phyloP scores from a whole-genome alignment of 2,329 filamentous ascomycete species.

The Monosporascus sp. region DNA sequence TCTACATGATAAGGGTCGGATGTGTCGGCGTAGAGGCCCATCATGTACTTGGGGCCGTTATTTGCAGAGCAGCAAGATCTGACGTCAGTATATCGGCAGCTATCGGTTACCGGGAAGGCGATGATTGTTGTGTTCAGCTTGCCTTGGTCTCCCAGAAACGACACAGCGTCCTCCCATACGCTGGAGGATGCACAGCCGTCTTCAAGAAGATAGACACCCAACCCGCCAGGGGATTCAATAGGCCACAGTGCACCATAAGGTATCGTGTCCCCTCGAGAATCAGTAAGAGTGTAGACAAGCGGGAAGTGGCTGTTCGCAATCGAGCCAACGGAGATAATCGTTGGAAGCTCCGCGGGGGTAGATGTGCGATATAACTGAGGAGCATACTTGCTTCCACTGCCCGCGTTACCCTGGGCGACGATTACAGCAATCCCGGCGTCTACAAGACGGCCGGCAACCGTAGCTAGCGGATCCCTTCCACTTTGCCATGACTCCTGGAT shows the following conservation, averaged over 20 bases:
- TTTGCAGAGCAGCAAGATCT: slow-evolving; percentile 3
- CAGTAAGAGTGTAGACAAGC: slow-evolving; percentile 10
- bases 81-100: slow-evolving; percentile 9
- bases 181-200: slow-evolving; percentile 5
- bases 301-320: slow-evolving; percentile 13
- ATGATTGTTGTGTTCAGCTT: slow-evolving; percentile 14
- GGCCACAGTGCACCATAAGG: slow-evolving; percentile 17
- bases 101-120: slow-evolving; percentile 10
- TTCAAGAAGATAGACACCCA: slow-evolving; percentile 10
- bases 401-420: slow-evolving; percentile 15
- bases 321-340: slow-evolving; percentile 16
- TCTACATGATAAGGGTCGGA: slow-evolving; percentile 10
- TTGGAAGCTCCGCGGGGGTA: slow-evolving; percentile 10
- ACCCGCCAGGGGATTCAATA: slow-evolving; percentile 6
- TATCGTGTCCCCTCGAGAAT: slow-evolving; percentile 9
- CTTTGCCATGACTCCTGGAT: slow-evolving; percentile 9
- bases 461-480: slow-evolving; percentile 6
- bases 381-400: slow-evolving; percentile 10
- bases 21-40: slow-evolving; percentile 9
- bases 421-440: slow-evolving; percentile 16
- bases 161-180: slow-evolving; percentile 9
- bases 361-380: slow-evolving; percentile 12
- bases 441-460: slow-evolving; percentile 6
- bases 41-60: slow-evolving; percentile 5
- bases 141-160: slow-evolving; percentile 5